Base-by-base conservation (phyloP, 148 eudicot genomes). In the Chenopodium formosanum region DNA sequence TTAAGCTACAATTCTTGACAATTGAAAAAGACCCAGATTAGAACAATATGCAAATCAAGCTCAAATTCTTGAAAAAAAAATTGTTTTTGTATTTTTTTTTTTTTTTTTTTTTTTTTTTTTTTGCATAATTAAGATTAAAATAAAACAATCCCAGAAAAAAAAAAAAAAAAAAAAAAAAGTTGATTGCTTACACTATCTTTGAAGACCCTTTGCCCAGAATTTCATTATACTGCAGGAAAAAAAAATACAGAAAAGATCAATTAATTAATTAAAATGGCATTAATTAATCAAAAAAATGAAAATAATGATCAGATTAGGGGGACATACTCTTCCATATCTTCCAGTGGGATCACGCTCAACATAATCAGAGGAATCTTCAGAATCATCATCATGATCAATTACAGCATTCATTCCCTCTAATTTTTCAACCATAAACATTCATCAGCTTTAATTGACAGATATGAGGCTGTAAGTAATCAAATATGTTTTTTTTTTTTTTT, bases 261-360 rank as follows among this genome's bases (percentile, higher is more conserved):
- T 40, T 22, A 47, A 17, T 37, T 4, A 12, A 47, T 1, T 16
- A 25, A 0, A 20, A 72, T n/a, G 58, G 4, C 4, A 9, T 25
- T 31, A 73, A 76, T 19, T 19, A 50, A 22, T n/a, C 71, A 66
- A 13, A 65, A 23, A 25, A 72, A 6, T 25, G 31, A 11, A 14
- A 76, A 62, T 11, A 70, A 17, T 70, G 22, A 14, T 6, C 62
- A 78, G 25, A 34, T 58, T 40, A 10, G 46, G 63, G 56, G 7
- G 25, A 72, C 83, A 77, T 89, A 93, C 97, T 86, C 95, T 89
- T 77, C 95, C 97, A 85, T 93, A 93, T 90, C 97, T 88, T 29
- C 95, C 95, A 83, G 95, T 90, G 19, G 97, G 97, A 93, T 93
- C 97, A 87, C 89, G 85, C 87, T 93, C 97, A 78, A 90, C 91